Evolutionary conservation across 2,329 filamentous ascomycete genomes (phyloP), one percentile per base, ranked within the genome.

Genomic region (Colletotrichum musae): DNA sequence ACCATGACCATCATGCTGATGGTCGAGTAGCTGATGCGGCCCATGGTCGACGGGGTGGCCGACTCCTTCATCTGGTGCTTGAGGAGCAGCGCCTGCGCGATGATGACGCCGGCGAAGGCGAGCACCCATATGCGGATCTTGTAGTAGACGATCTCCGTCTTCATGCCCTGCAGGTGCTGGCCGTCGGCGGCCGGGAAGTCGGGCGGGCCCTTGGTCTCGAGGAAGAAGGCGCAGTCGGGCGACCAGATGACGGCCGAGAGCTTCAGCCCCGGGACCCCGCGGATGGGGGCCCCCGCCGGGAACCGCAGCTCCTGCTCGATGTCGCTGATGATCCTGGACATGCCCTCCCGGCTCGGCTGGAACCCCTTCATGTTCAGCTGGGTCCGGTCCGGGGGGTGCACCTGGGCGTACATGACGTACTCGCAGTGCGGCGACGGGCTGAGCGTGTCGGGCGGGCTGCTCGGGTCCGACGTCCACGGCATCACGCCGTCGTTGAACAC

Each of bases 401-500:
- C 86, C 77, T 98, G 96, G 36, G 95, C 84, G 79, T 95, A 98
- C 63, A 97, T 83, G 58, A 99, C 83, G 76, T 94, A 94, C 80
- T 99, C 96, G 85, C 96, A 99, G 74, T 93, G 92, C 0, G 94
- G 94, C 41, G 87, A 80, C 18, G 89, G 87, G 68, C 87, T 86
- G 66, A 83, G 84, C 12, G 86, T 82, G 70, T 92, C 91, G n/a
- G 80, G 86, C 12, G 86, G 81, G 6, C 85, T 89, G 70, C 92
- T 88, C 3, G 90, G 82, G 62, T 89, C 89, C 2, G 93, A 93
- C 3, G 90, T 89, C 94, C 94, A 98, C 0, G 94, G 93, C 74
- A 93, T 91, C 36, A 83, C 85, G 18, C 87, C 83, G 75, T 92
- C 87, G 73, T 84, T 79, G 78, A 87, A 84, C 67, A 84, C 77